Evolutionary conservation across 2,329 filamentous ascomycete species (phyloP).

Genomic region (Neonectria coccinea): DNA sequence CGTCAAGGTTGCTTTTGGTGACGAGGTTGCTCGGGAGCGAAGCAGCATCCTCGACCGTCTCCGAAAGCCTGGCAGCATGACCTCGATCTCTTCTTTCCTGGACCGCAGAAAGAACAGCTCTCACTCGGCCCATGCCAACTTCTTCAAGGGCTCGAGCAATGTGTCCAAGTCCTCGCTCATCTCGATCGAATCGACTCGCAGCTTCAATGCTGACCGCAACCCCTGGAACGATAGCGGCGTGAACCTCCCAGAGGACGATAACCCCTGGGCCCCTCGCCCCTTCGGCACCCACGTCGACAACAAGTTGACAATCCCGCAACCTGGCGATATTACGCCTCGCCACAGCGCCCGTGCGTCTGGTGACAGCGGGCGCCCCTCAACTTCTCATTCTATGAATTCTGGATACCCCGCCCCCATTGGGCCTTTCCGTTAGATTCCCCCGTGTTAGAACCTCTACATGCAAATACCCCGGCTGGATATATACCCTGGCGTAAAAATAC

Average conservation of each 20-base stretch:
- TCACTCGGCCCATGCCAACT: constrained; percentile 81
- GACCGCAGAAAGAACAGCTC: constrained; percentile 95
- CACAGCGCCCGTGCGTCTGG: constrained; percentile 86
- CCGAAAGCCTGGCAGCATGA: constrained; percentile 93
- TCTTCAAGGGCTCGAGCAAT: constrained; percentile 93
- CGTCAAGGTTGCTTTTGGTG: constrained; percentile 84
- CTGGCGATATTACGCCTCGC: constrained; percentile 85
- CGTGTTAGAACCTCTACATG: constrained; percentile 61
- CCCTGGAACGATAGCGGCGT: constrained; percentile 98
- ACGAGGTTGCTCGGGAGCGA: constrained; percentile 82
- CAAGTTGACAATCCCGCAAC: constrained; percentile 73
- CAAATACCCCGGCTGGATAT: constrained; percentile 74
- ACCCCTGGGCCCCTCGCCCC: constrained; percentile 71
- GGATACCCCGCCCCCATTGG: constrained; percentile 95
- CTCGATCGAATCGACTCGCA: constrained; percentile 94
- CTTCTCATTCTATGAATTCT: constrained; percentile 94
- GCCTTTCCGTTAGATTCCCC: constrained; percentile 83
- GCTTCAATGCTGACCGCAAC: constrained; percentile 90
- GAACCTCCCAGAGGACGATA: constrained; percentile 90
- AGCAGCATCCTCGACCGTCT: constrained; percentile 91
- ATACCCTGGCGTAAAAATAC: constrained; percentile 74
- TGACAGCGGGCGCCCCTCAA: constrained; percentile 91
- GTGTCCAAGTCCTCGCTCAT: constrained; percentile 95
- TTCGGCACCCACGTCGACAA: constrained; percentile 74
- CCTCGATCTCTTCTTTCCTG: constrained; percentile 94